A percentile compares a stretch with the other conserved stretches of the same genome.
Evolutionary conservation across 768 basidiomycete genomes (phyloP).

Genomic region (Clathrus columnatus): DNA sequence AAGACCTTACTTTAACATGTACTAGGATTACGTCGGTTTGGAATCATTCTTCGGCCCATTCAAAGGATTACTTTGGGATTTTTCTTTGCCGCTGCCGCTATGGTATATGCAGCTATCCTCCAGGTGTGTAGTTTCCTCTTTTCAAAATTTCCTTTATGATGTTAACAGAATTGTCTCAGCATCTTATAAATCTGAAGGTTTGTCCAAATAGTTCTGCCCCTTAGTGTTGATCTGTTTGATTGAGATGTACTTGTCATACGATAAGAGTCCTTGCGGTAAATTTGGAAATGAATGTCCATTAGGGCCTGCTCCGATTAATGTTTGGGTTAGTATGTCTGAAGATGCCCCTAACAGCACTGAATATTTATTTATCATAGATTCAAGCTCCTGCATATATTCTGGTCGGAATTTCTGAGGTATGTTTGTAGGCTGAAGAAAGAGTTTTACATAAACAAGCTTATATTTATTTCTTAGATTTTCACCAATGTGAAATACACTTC

Average conservation of each 20-base stretch:
- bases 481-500: neutral
- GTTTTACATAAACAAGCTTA: neutral
- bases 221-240: neutral
- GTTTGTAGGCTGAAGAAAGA: neutral
- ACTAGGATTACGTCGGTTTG: slow-evolving; percentile 41
- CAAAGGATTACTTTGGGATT: slow-evolving; percentile 56
- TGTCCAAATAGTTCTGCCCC: neutral
- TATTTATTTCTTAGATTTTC: neutral
- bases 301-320: slow-evolving; percentile 7
- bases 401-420: slow-evolving; percentile 5
- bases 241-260: neutral
- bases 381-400: slow-evolving; percentile 10
- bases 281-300: slow-evolving; percentile 6
- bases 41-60: slow-evolving; percentile 48
- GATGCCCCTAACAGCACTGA: neutral
- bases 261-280: slow-evolving; percentile 10
- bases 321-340: neutral
- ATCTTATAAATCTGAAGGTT: slow-evolving; percentile 7
- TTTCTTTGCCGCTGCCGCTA: slow-evolving; percentile 42
- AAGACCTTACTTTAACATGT: slow-evolving; percentile 44
- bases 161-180: no score
- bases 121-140: neutral
- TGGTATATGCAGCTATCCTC: slow-evolving; percentile 59
- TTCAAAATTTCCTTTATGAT: neutral
- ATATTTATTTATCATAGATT: neutral